Base-by-base conservation (phyloP, 2,329 filamentous ascomycete species). In the Colletotrichum gloeosporioides region DNA sequence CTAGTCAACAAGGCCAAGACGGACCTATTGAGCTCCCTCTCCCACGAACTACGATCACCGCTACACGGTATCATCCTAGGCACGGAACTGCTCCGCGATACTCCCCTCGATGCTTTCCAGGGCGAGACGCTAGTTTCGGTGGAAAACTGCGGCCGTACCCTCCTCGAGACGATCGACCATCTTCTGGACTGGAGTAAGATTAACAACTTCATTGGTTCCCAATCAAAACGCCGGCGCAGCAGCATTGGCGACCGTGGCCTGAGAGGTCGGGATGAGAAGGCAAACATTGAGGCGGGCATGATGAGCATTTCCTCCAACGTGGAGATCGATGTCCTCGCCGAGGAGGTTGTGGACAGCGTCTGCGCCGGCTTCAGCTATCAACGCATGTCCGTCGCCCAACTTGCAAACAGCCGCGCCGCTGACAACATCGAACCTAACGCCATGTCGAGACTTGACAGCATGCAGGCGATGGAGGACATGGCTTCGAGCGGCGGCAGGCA, bases 1-100 rank as follows among this genome's bases (percentile, higher is more conserved):
- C 78, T 81, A 8, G 83, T 85, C 0, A 85, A 88, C 34, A 86
- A 84, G 69, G 88, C 89, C 25, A 92, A 92, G 79, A 88, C 88
- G 2, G 90, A 92, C 73, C 89, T 92, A 31, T 86, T 93, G 6
- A 89, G 89, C 0, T 92, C 89, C 1, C 88, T 93, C 4, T 91
- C 89, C 6, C 92, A 93, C 78, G 92, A 93, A 79, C 82, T 93
- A 8, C 86, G 92, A 8, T 91, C 89, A 2, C 92, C 92, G 0
- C 83, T 93, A 1, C 91, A 93, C 71, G 92, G 91, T 3, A 89
- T 93, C 39, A 82, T 93, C 0, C 88, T 90, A 0, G 90, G 85
- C 70, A 85, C 87, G 2, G 90, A 92, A 77, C 82, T 92, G 4
- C 79, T 93, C 0, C 85, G 87, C 6, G 89, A 91, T 25, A 90